Percentiles rank a stretch among this genome's conserved stretches.
Conservation (phyloP, 495 filamentous ascomycete species). For the Tricharina praecox region DNA sequence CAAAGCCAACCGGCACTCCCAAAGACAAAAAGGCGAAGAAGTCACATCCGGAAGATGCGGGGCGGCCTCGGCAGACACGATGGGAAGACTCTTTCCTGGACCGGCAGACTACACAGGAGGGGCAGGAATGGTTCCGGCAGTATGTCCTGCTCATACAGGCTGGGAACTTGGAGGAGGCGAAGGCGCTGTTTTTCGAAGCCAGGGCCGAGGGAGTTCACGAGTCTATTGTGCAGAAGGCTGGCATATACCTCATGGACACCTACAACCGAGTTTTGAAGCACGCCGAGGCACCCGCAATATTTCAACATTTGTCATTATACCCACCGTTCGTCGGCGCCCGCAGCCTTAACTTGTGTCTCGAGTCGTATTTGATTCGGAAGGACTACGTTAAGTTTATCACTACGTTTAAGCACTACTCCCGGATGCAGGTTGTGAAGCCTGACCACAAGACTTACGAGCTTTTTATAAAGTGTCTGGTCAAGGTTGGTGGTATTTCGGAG, state of each 20-base stretch:
- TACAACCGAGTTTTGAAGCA: slow-evolving; percentile 13
- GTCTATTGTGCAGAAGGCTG: slow-evolving; percentile 7
- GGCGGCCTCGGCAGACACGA: background rate
- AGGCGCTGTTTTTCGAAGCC: slow-evolving; percentile 11
- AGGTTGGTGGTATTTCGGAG: background rate
- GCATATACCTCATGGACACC: slow-evolving; percentile 15
- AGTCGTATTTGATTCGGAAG: slow-evolving; percentile 18
- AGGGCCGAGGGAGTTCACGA: slow-evolving; percentile 3
- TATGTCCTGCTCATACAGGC: background rate
- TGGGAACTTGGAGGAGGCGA: background rate
- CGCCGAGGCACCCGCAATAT: slow-evolving; percentile 14
- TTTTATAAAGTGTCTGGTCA: background rate
- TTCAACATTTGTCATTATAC: slow-evolving; percentile 6
- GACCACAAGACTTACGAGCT: slow-evolving; percentile 12
- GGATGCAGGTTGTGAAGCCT: background rate
- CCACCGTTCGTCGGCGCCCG: slow-evolving; percentile 10
- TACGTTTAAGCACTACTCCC: slow-evolving; percentile 11
- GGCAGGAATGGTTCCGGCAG: background rate
- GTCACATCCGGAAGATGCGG: background rate
- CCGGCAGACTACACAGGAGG: background rate
- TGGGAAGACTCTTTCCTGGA: background rate
- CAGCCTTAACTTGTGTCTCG: slow-evolving; percentile 17
- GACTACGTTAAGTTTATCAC: slow-evolving; percentile 10
- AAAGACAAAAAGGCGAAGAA: no score
- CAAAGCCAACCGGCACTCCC: background rate